A percentile compares a stretch with the other conserved stretches of the same genome.
phyloP scores from a whole-genome alignment of 2,329 filamentous ascomycete species.

The Aspergillus viridinutans region DNA sequence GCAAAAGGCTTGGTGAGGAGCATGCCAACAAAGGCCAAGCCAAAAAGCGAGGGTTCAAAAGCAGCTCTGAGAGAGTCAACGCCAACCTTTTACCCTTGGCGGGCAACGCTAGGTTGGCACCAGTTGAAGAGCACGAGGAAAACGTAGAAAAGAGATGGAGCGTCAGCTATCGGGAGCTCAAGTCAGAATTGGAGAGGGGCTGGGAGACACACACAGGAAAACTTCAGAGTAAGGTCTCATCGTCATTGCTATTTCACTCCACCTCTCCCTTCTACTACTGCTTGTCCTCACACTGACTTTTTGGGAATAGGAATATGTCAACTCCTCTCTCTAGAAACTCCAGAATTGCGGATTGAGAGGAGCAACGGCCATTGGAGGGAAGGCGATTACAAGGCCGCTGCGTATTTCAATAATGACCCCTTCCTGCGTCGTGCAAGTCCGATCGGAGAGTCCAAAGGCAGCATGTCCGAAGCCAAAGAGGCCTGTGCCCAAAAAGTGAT shows the following conservation, averaged over 20 bases:
- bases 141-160: constrained; percentile 16
- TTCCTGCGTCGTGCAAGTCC: constrained; percentile 28
- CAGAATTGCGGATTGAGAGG: constrained; percentile 14
- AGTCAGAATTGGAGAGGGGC: constrained; percentile 1
- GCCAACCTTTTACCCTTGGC: constrained; percentile 20
- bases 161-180: constrained; percentile 12
- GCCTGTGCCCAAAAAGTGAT: constrained; percentile 23
- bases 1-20: background rate
- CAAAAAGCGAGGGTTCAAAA: background rate
- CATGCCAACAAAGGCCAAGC: background rate
- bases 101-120: constrained; percentile 12
- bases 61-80: background rate
- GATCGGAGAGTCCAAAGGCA: constrained; percentile 14
- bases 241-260: background rate
- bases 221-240: constrained; percentile 18
- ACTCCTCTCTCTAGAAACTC: constrained; percentile 19
- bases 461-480: constrained; percentile 11
- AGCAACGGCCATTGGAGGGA: constrained; percentile 8
- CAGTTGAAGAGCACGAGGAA: constrained; percentile 4
- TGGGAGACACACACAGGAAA: constrained; percentile 8
- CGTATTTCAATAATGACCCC: constrained; percentile 22
- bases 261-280: background rate
- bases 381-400: constrained; percentile 16
- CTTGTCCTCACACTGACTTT: background rate
- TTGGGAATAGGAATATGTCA: constrained; percentile 17